phyloP scores from a whole-genome alignment of 305 asterid genomes.

The Fraxinus angustifolia region DNA sequence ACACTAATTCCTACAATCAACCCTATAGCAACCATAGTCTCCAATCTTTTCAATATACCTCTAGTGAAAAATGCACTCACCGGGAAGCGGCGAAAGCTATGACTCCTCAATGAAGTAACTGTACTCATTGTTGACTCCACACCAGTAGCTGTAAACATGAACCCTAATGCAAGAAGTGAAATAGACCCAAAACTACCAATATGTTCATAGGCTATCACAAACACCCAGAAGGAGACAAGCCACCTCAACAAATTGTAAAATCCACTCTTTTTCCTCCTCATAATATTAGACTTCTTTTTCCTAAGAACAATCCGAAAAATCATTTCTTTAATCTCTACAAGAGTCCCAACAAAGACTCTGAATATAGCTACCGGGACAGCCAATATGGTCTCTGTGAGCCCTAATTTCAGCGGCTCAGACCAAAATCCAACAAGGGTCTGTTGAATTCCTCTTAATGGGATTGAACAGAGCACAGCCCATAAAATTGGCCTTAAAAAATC shows the following conservation, averaged over 20 bases:
- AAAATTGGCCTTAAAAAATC: slow-evolving; percentile 75
- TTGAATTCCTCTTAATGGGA: slow-evolving; percentile 81
- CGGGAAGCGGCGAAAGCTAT: slow-evolving; percentile 62
- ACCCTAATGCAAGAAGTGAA: slow-evolving; percentile 59
- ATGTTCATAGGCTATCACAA: slow-evolving; percentile 70
- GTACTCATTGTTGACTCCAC: slow-evolving; percentile 75
- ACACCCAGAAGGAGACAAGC: slow-evolving; percentile 85
- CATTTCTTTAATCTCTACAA: slow-evolving; percentile 62
- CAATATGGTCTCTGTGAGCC: slow-evolving; percentile 80
- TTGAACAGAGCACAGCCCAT: slow-evolving; percentile 93
- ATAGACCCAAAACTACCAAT: slow-evolving; percentile 61
- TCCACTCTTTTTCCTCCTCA: slow-evolving; percentile 59
- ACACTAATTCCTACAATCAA: slow-evolving; percentile 76
- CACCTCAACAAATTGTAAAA: slow-evolving; percentile 62
- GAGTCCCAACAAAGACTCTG: slow-evolving; percentile 71
- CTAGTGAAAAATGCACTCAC: slow-evolving; percentile 67
- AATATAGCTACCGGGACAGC: slow-evolving; percentile 80
- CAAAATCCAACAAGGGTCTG: slow-evolving; percentile 81
- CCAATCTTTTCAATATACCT: slow-evolving; percentile 58
- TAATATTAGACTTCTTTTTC: slow-evolving; percentile 32
- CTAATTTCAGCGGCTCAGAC: slow-evolving; percentile 79
- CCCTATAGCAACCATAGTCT: slow-evolving; percentile 79
- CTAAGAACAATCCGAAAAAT: slow-evolving; percentile 42
- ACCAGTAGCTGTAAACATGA: slow-evolving; percentile 52
- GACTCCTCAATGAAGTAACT: slow-evolving; percentile 67